A percentile compares a stretch with the other conserved stretches of the same genome.
These are phyloP conservation scores for Colletotrichum brevisporum DNA, from an alignment of 2,329 filamentous ascomycete species.

Conservation along the genomic window DNA sequence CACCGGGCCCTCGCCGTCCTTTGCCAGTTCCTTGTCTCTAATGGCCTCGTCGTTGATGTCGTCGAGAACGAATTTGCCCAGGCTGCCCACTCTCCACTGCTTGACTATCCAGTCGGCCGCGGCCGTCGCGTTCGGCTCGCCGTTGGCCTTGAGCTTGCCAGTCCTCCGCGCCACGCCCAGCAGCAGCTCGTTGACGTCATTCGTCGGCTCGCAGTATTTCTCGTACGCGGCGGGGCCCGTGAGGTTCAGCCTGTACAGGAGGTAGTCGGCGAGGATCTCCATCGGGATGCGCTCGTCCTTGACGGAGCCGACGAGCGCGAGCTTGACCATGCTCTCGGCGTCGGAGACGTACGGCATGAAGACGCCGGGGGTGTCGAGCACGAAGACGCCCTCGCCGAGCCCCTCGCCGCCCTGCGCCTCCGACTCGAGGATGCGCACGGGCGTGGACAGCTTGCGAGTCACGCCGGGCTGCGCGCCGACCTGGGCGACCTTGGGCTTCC, in stretches of 20 bases:
- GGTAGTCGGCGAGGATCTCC: constrained; percentile 87
- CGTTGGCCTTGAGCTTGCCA: constrained; percentile 82
- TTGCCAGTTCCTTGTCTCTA: constrained; percentile 60
- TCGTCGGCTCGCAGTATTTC: constrained; percentile 79
- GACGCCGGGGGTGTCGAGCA: constrained; percentile 94
- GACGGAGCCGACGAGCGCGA: constrained; percentile 91
- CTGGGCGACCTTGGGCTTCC: constrained; percentile 75
- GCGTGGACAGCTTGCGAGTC: constrained; percentile 85
- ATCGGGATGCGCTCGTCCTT: constrained; percentile 88
- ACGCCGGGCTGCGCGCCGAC: constrained; percentile 92
- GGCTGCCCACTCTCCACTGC: constrained; percentile 81
- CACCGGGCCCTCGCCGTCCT: constrained; percentile 60
- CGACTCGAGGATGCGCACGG: constrained; percentile 79
- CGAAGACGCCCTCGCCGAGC: constrained; percentile 77
- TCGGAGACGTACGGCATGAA: constrained; percentile 93
- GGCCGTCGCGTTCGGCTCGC: constrained; percentile 77
- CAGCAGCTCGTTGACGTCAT: constrained; percentile 83
- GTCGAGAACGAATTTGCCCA: constrained; percentile 87
- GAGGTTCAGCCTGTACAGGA: constrained; percentile 87
- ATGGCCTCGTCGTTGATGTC: constrained; percentile 75
- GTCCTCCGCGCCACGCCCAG: constrained; percentile 79
- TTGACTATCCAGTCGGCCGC: constrained; percentile 86
- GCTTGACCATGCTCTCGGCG: constrained; percentile 91
- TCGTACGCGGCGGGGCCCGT: constrained; percentile 73
- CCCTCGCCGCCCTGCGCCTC: constrained; percentile 25